A percentile compares a stretch with the other conserved stretches of the same genome.
phyloP scores from a whole-genome alignment of 805 yeast genomes.

The Nakazawaea siamensis region DNA sequence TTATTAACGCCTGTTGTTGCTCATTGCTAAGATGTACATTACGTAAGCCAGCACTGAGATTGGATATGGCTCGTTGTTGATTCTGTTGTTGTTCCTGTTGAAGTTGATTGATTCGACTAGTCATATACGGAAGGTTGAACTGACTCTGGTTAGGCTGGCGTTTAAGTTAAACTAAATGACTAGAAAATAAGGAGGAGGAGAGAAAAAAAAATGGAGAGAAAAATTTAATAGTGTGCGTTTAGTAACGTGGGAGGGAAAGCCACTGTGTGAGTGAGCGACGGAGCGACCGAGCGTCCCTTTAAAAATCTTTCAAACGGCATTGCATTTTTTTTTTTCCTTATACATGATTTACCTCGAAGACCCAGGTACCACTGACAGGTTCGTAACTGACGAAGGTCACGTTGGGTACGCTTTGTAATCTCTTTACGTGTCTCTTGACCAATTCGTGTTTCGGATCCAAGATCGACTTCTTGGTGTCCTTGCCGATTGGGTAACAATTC shows the following conservation, averaged over 20 bases:
- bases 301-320: too few relatives aligned
- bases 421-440: slow-evolving; percentile 59
- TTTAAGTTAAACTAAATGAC: too few relatives aligned
- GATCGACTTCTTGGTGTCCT: slow-evolving; percentile 62
- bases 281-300: too few relatives aligned
- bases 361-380: slow-evolving; percentile 66
- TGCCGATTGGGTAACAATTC: slow-evolving; percentile 74
- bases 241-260: too few relatives aligned
- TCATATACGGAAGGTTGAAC: too few relatives aligned
- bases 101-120: too few relatives aligned
- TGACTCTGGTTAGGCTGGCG: too few relatives aligned
- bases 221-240: too few relatives aligned
- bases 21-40: slow-evolving; percentile 33
- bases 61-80: slow-evolving; percentile 24
- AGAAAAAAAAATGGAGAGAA: too few relatives aligned
- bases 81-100: slow-evolving; percentile 1
- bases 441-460: slow-evolving; percentile 71
- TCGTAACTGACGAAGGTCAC: slow-evolving; percentile 71
- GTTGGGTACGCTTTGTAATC: slow-evolving; percentile 50
- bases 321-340: background rate
- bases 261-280: too few relatives aligned
- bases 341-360: slow-evolving; percentile 34
- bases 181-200: too few relatives aligned
- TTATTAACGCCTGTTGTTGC: too few relatives aligned
- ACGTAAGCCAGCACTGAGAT: slow-evolving; percentile 37